Evolutionary conservation across 352 stramenopile genomes (phyloP), one percentile per base, ranked within the genome.

Genomic region (Phytophthora macrochlamydospora): DNA sequence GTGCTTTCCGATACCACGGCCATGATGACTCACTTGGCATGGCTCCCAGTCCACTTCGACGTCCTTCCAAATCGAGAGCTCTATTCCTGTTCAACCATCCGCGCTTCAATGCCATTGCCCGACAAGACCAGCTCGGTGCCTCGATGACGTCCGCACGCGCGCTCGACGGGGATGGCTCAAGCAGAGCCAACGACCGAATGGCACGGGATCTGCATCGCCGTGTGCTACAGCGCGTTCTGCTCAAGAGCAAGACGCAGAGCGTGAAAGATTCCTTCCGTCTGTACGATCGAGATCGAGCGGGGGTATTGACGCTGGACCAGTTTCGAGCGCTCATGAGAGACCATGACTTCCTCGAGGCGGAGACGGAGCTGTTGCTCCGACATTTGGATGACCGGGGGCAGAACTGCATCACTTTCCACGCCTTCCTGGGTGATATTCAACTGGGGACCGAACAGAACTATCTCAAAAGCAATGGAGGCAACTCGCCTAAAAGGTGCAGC

Each of bases 191-290:
- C 14, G 51, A 63, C 37, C 54, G 56, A 12, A 43, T 51, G 2
- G 68, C 75, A 37, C 75, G 70, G 30, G 74, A 81, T 12, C 61
- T 92, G 31, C 83, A 92, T 55, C 83, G 79, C 3, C 81, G 75
- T 30, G 66, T 90, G 46, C 69, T 92, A 35, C 81, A 92, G 54
- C 76, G 79, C 18, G 71, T 87, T 50, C 67, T 88, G 0, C 43
- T 88, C 8, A 80, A 75, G 37, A 85, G 75, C 55, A 68, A 84
- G 5, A 87, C 59, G 18, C 64, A 85, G 42, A 92, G 59, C 48
- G 58, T 92, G 35, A 89, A 92, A 56, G 79, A 92, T 46, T 71
- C 83, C 33, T 92, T 92, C 59, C 78, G 81, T 2, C 66, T 83
- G 33, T 92, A 90, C 52, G 83, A 92, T 56, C 60, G 59, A 4